Evolutionary conservation across 257 asterid genomes (phyloP), one percentile per base, ranked within the genome.

Genomic region (Nicotiana paniculata): DNA sequence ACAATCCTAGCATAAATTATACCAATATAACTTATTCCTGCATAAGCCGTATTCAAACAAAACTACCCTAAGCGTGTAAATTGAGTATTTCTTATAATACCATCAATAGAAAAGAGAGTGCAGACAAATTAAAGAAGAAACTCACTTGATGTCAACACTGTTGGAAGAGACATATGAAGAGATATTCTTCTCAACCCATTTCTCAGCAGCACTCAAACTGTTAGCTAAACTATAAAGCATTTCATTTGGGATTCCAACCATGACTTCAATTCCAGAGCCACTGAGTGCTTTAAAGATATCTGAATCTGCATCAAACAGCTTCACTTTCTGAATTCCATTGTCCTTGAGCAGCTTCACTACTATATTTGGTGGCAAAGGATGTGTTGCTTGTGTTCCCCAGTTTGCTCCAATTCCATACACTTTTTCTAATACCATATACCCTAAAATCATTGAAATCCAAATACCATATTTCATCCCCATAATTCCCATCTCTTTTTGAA

Each of bases 201-300:
- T 90, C 83, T 93, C 98, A 82, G 99, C 99, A 84, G 97, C 98
- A 39, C 67, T 86, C 53, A 93, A 84, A 79, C 91, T 91, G 28
- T 46, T 81, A 37, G 99, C 97, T 57, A 95, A 84, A 77, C 16
- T 48, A 12, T 86, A 87, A 43, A 95, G 26, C 99, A 93, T 90
- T 0, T 95, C 99, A 84, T 93, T 95, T 11, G 99, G 99, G 53
- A 95, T 95, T 24, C 99, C 99, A 66, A 93, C 98, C 98, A 93
- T 95, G 11, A 95, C 97, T 87, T 95, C 91, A 81, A 95, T 89
- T 78, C 97, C 96, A 3, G 99, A 95, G 1, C 98, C 99, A 77
- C 95, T 82, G 3, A 95, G 89, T 32, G 97, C 93, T 37, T 72
- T 82, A 76, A 95, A 72, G 79, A 86, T 90, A 4, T 83, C 84